phyloP scores from a whole-genome alignment of 176 grass and related monocot species.

The Hordeum vulgare region MorexV3_pseudomolecules_assembly NC_058519.1:599568357-599568856 shows the following conservation, averaged over 20 bases:
- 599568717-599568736: neutral
- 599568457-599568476: neutral
- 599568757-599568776: neutral
- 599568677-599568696: conserved; percentile 30
- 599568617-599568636: conserved; percentile 41
- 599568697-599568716: neutral
- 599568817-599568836: conserved; percentile 46
- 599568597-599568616: conserved; percentile 27
- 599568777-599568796: neutral
- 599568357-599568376: neutral
- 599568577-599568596: neutral
- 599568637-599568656: conserved; percentile 9
- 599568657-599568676: conserved; percentile 28
- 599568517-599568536: neutral
- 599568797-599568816: neutral
- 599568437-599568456: neutral
- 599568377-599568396: neutral
- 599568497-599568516: neutral
- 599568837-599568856: conserved; percentile 15
- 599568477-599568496: neutral
- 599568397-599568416: neutral
- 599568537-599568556: neutral
- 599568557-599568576: too few relatives aligned
- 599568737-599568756: neutral
- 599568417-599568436: neutral